phyloP scores from a whole-genome alignment of 148 eudicot species.

The Nyssa sinensis region DNA sequence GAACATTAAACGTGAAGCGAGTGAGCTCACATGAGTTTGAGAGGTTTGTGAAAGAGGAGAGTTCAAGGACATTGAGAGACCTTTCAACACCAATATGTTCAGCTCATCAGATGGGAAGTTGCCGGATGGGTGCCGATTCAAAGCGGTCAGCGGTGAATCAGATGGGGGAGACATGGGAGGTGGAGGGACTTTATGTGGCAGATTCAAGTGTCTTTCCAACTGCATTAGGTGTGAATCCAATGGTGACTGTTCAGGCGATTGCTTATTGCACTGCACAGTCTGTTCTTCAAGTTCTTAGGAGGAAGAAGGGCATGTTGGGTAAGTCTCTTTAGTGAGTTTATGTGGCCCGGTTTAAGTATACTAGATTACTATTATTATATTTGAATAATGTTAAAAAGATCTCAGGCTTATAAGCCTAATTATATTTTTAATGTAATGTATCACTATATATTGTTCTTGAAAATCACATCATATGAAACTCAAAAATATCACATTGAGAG shows the following conservation, averaged over 20 bases:
- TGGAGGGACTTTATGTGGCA: constrained; percentile 65
- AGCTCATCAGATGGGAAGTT: constrained; percentile 89
- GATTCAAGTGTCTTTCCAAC: constrained; percentile 83
- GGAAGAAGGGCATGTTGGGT: constrained; percentile 35
- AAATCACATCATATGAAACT: no score
- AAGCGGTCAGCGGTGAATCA: constrained; percentile 53
- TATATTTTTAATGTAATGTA: no score
- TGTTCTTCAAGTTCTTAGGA: constrained; percentile 45
- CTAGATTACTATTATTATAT: no score
- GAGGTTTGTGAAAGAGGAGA: constrained; percentile 59
- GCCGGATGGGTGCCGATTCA: constrained; percentile 60
- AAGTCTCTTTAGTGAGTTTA: no score
- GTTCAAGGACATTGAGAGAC: constrained; percentile 32
- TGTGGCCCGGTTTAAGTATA: no score
- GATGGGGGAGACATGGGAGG: constrained; percentile 75
- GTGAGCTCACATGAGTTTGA: constrained; percentile 49
- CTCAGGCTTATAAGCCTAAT: no score
- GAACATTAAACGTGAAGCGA: constrained; percentile 38
- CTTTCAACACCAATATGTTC: constrained; percentile 44
- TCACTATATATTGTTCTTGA: no score
- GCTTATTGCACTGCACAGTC: constrained; percentile 73
- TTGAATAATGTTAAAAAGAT: no score
- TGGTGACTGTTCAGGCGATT: constrained; percentile 74
- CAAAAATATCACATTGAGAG: no score
- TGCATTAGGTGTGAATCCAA: constrained; percentile 84